phyloP scores from a whole-genome alignment of 1,284 basidiomycete species.

The Cryptococcus jaspeensis region DNA sequence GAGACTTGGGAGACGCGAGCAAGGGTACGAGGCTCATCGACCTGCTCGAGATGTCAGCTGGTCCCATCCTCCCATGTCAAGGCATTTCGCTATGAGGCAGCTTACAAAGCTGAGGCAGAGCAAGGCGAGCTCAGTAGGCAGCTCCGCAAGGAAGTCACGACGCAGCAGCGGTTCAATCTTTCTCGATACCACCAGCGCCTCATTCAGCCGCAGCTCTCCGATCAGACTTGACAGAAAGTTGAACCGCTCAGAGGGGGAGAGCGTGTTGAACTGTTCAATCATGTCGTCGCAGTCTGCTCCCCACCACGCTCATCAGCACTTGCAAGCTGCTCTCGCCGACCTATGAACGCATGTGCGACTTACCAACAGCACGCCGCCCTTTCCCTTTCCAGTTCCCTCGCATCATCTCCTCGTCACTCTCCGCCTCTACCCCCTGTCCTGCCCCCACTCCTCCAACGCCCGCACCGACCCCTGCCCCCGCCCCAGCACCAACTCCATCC shows the following conservation, averaged over 20 bases:
- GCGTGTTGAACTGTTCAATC: conserved; percentile 20
- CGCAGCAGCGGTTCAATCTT: conserved; percentile 76
- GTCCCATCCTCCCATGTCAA: too few species aligned
- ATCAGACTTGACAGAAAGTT: conserved; percentile 66
- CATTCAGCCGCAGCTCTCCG: conserved; percentile 64
- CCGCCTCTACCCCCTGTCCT: background rate
- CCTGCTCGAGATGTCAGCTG: conserved; percentile 15
- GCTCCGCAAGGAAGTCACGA: conserved; percentile 76
- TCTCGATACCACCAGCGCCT: conserved; percentile 74
- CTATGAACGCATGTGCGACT: background rate
- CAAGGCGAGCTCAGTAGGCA: conserved; percentile 81
- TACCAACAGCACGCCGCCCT: background rate
- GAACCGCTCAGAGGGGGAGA: conserved; percentile 52
- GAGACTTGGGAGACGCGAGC: conserved; percentile 71
- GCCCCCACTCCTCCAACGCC: background rate
- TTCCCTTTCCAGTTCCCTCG: conserved; percentile 12
- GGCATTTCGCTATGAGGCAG: background rate
- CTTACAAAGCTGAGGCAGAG: conserved; percentile 70
- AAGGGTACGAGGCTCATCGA: conserved; percentile 78
- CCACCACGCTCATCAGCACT: too few species aligned
- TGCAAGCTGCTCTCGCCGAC: too few species aligned
- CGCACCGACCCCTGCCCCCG: too few species aligned
- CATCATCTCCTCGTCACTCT: conserved; percentile 5
- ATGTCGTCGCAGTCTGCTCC: too few species aligned
- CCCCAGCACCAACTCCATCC: conserved; percentile 6